Conservation (phyloP, 805 yeast species). For the Yarrowia deformans region DNA sequence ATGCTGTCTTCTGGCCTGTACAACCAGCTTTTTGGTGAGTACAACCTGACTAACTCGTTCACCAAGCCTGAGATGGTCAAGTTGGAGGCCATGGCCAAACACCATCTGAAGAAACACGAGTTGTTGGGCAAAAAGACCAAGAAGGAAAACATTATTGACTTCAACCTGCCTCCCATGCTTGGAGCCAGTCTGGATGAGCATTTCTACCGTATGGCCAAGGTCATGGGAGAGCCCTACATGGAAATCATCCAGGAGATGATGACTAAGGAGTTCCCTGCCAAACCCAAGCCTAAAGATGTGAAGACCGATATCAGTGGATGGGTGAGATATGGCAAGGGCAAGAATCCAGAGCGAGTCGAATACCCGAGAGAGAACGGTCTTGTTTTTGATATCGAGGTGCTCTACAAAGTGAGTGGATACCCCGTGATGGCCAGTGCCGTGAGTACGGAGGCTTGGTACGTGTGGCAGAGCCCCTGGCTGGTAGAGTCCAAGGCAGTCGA, state of each 20-base stretch:
- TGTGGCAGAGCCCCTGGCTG: conserved; percentile 87
- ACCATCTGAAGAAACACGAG: conserved; percentile 65
- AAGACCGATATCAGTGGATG: conserved; percentile 68
- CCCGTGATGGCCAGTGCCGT: conserved; percentile 84
- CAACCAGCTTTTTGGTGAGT: conserved; percentile 44
- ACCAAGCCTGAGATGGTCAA: conserved; percentile 40
- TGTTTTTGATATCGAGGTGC: conserved; percentile 88
- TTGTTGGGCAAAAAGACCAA: conserved; percentile 79
- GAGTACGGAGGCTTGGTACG: conserved; percentile 83
- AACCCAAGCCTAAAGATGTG: conserved; percentile 56
- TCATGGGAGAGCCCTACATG: conserved; percentile 66
- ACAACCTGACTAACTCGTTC: neutral
- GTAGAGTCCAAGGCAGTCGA: neutral
- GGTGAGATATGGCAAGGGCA: conserved; percentile 70
- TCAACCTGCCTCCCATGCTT: conserved; percentile 70
- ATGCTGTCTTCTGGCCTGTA: conserved; percentile 44
- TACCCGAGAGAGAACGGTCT: conserved; percentile 75
- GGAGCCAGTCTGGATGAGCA: conserved; percentile 84
- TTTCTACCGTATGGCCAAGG: conserved; percentile 69
- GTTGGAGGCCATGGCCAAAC: conserved; percentile 62
- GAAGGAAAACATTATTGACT: conserved; percentile 58
- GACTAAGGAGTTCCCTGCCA: conserved; percentile 56
- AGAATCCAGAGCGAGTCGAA: conserved; percentile 62
- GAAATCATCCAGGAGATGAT: conserved; percentile 58
- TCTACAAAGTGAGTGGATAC: conserved; percentile 75